Evolutionary conservation across 805 yeast species (phyloP).

Genomic region (Wickerhamiella domercqiae): DNA sequence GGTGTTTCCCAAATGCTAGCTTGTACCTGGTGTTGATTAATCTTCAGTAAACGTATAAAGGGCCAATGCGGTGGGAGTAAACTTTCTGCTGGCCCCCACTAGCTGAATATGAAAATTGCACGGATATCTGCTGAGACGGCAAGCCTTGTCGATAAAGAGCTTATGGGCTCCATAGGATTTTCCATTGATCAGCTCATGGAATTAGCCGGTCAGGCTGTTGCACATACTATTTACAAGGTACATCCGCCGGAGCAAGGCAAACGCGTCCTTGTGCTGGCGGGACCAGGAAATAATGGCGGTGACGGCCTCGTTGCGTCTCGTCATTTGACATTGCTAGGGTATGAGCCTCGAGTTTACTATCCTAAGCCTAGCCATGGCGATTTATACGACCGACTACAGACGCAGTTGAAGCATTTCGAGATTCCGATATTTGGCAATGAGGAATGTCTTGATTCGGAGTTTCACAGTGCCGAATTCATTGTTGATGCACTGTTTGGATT

Average conservation of each 20-base stretch:
- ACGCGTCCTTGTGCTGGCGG: slow-evolving; percentile 54
- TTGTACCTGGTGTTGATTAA: too few species aligned
- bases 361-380: slow-evolving; percentile 49
- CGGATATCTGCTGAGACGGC: slow-evolving; percentile 34
- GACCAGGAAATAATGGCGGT: slow-evolving; percentile 94
- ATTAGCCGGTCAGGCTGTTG: slow-evolving; percentile 87
- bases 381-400: slow-evolving; percentile 46
- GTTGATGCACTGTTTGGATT: slow-evolving; percentile 88
- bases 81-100: too few species aligned
- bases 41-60: too few species aligned
- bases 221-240: slow-evolving; percentile 59
- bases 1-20: too few species aligned
- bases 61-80: too few species aligned
- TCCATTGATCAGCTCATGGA: slow-evolving; percentile 88
- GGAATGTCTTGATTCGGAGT: slow-evolving; percentile 26
- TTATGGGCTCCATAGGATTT: slow-evolving; percentile 74
- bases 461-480: slow-evolving; percentile 31
- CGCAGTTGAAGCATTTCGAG: slow-evolving; percentile 52
- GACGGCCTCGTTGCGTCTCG: slow-evolving; percentile 95
- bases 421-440: slow-evolving; percentile 33
- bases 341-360: slow-evolving; percentile 58
- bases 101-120: slow-evolving; percentile 6
- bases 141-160: slow-evolving; percentile 62
- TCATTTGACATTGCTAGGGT: slow-evolving; percentile 70
- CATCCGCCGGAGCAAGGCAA: slow-evolving; percentile 40